Percentiles rank a stretch among this genome's conserved stretches.
Conservation (phyloP, 805 yeast genomes). For the Saccharomycopsis fermentans region DNA sequence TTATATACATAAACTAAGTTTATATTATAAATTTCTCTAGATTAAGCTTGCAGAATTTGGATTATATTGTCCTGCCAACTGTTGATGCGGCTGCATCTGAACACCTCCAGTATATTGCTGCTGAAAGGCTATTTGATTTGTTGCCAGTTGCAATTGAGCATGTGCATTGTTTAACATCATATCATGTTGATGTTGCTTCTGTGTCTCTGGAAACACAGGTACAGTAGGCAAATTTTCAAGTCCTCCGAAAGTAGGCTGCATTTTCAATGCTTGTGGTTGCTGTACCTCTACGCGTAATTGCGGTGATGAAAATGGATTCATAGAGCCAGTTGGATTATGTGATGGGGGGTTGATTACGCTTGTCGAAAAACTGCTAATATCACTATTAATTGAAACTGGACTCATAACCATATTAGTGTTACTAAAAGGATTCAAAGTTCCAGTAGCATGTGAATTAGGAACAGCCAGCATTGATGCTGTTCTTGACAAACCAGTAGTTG, state of each 20-base stretch:
- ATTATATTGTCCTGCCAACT: conserved; percentile 20
- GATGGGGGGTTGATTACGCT: conserved; percentile 29
- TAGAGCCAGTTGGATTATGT: conserved; percentile 38
- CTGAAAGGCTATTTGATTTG: conserved; percentile 16
- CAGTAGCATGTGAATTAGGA: conserved; percentile 3
- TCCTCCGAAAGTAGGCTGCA: conserved; percentile 66
- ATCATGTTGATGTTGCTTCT: conserved; percentile 25
- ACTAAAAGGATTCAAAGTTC: conserved; percentile 35
- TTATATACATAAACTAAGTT: too few species aligned
- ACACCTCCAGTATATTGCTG: conserved; percentile 25
- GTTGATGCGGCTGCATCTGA: conserved; percentile 24
- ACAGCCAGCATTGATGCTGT: conserved; percentile 16
- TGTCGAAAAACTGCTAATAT: conserved; percentile 29
- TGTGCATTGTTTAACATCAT: conserved; percentile 9
- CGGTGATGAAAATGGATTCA: conserved; percentile 46
- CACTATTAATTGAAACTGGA: conserved; percentile 21
- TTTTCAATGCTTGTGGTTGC: conserved; percentile 24
- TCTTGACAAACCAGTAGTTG: conserved; percentile 17
- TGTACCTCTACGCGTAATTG: conserved; percentile 27
- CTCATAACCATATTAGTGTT: conserved; percentile 6
- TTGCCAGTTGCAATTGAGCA: conserved; percentile 11
- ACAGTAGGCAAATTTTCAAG: conserved; percentile 54
- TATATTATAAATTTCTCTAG: background rate
- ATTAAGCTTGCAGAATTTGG: conserved; percentile 9
- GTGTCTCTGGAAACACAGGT: conserved; percentile 62